Evolutionary conservation across 257 asterid species (phyloP).

Genomic region (Solanum lycopersicoides): DNA sequence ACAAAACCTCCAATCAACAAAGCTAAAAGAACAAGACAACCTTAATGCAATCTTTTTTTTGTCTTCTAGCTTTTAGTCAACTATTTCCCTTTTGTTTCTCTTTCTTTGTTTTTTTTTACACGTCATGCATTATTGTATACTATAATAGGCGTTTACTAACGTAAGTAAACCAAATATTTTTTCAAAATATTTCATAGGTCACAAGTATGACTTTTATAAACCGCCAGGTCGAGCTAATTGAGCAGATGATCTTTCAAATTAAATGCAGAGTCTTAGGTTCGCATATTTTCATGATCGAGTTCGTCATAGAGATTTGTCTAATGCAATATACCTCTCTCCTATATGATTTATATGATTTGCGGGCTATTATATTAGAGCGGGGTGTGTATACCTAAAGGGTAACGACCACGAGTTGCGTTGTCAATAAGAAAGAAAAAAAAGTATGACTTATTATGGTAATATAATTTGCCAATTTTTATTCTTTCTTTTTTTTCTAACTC

Average conservation of each 20-base stretch:
- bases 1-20: constrained; percentile 19
- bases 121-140: not conserved
- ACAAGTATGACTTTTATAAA: not conserved
- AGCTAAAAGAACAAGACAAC: not conserved
- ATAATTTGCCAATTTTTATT: not conserved
- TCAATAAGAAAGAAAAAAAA: not conserved
- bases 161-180: not conserved
- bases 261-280: not conserved
- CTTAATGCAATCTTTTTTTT: constrained; percentile 17
- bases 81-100: constrained; percentile 6
- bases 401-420: not conserved
- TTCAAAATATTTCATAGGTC: not conserved
- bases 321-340: not conserved
- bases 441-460: not conserved
- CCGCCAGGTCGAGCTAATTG: rapidly evolving
- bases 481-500: not conserved
- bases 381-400: rapidly evolving
- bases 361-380: rapidly evolving
- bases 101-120: not conserved
- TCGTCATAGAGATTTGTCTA: not conserved
- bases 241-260: not conserved
- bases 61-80: constrained; percentile 36
- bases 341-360: not conserved
- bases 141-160: not conserved
- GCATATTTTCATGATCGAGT: not conserved